phyloP scores from a whole-genome alignment of 352 stramenopile genomes.

The Peronospora farinosa region DNA sequence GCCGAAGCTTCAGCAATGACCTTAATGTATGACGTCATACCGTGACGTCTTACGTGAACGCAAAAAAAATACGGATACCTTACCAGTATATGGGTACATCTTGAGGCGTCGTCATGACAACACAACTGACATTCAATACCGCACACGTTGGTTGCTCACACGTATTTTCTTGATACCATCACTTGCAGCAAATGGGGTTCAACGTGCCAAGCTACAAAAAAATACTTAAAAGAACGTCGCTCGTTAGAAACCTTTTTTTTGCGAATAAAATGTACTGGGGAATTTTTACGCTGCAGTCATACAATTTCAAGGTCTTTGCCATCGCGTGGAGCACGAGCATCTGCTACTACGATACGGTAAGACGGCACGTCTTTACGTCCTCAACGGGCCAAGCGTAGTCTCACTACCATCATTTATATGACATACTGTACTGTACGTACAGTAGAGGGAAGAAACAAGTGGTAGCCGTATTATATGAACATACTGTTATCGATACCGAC shows the following conservation, averaged over 20 bases:
- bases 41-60: no score
- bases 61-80: no score
- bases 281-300: conserved; percentile 13
- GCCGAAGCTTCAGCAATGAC: no score
- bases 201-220: conserved; percentile 70
- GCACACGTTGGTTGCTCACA: conserved; percentile 81
- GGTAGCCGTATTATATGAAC: conserved; percentile 24
- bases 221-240: neutral
- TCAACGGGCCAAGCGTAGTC: conserved; percentile 80
- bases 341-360: conserved; percentile 85
- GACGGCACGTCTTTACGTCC: conserved; percentile 84
- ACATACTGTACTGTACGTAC: no score
- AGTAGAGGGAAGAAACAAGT: conserved; percentile 14
- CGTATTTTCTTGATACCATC: conserved; percentile 85
- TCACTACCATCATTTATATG: conserved; percentile 67
- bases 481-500: neutral
- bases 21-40: no score
- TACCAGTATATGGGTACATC: no score
- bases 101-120: no score
- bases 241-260: conserved; percentile 2
- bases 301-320: conserved; percentile 85
- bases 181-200: conserved; percentile 75
- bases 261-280: neutral
- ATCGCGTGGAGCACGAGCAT: conserved; percentile 74
- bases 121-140: conserved; percentile 86